phyloP scores from a whole-genome alignment of 306 rosid genomes.

The Fagus sylvatica region DNA sequence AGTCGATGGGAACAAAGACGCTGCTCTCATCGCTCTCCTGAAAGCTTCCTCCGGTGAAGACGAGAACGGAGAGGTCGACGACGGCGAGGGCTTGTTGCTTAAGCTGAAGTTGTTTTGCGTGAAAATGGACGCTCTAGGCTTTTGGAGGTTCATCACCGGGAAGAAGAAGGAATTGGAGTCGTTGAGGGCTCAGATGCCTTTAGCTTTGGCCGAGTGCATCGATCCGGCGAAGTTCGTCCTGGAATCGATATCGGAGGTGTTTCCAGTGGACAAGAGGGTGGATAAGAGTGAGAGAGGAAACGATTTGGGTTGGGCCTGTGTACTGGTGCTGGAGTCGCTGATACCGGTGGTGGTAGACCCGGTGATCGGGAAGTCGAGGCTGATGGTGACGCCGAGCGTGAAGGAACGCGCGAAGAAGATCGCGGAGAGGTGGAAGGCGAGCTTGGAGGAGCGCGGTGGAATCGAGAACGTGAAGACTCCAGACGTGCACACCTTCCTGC shows the following conservation, averaged over 20 bases:
- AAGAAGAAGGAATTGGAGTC: slow-evolving; percentile 85
- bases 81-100: slow-evolving; percentile 60
- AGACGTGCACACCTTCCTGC: slow-evolving; percentile 90
- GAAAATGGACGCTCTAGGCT: slow-evolving; percentile 70
- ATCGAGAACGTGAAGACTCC: slow-evolving; percentile 89
- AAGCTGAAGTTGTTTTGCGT: slow-evolving; percentile 63
- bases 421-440: slow-evolving; percentile 87
- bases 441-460: slow-evolving; percentile 92
- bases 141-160: slow-evolving; percentile 72
- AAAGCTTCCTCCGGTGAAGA: slow-evolving; percentile 32
- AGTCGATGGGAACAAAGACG: slow-evolving; percentile 57
- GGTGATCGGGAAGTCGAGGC: slow-evolving; percentile 76
- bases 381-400: slow-evolving; percentile 77
- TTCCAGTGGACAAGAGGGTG: slow-evolving; percentile 79
- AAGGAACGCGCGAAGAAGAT: slow-evolving; percentile 67
- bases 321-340: slow-evolving; percentile 77
- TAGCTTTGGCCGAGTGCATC: slow-evolving; percentile 66
- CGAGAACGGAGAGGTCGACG: slow-evolving; percentile 77
- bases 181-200: slow-evolving; percentile 67
- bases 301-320: slow-evolving; percentile 97
- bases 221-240: slow-evolving; percentile 91
- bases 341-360: slow-evolving; percentile 85
- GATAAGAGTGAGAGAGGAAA: slow-evolving; percentile 55
- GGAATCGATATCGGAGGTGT: slow-evolving; percentile 88
- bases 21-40: slow-evolving; percentile 49